Conservation (phyloP, 495 filamentous ascomycete genomes). For the Aspergillus asperescens region DNA sequence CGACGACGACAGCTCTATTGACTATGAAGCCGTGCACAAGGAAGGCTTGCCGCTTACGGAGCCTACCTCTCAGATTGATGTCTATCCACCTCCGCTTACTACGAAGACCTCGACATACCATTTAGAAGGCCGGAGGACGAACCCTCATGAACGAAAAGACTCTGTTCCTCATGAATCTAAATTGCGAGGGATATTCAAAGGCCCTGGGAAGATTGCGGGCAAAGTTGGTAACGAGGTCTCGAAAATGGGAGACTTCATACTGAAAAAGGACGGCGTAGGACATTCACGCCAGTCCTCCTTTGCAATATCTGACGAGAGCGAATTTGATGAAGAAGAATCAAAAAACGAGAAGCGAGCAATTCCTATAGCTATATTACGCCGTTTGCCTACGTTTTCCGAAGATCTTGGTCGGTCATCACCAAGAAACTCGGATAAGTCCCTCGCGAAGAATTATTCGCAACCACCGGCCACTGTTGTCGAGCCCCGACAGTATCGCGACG, state of each 20-base stretch:
- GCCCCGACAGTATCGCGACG: conserved; percentile 34
- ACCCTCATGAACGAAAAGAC: conserved; percentile 25
- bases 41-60: conserved; percentile 15
- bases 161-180: conserved; percentile 32
- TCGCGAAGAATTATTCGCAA: conserved; percentile 27
- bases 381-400: conserved; percentile 32
- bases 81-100: conserved; percentile 33
- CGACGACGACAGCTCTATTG: conserved; percentile 22
- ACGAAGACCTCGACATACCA: conserved; percentile 27
- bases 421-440: conserved; percentile 29
- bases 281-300: conserved; percentile 39
- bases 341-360: conserved; percentile 28
- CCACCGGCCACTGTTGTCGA: conserved; percentile 51
- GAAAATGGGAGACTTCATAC: conserved; percentile 51
- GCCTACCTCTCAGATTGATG: conserved; percentile 12
- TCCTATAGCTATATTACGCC: conserved; percentile 27
- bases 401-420: conserved; percentile 30
- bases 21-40: conserved; percentile 18
- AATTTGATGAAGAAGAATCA: conserved; percentile 37
- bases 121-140: conserved; percentile 24
- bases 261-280: conserved; percentile 42
- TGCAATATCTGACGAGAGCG: conserved; percentile 39
- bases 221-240: conserved; percentile 53
- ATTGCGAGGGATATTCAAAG: conserved; percentile 51
- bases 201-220: conserved; percentile 47